Conservation (phyloP, 1,284 basidiomycete genomes). For the Athelia sp. region DNA sequence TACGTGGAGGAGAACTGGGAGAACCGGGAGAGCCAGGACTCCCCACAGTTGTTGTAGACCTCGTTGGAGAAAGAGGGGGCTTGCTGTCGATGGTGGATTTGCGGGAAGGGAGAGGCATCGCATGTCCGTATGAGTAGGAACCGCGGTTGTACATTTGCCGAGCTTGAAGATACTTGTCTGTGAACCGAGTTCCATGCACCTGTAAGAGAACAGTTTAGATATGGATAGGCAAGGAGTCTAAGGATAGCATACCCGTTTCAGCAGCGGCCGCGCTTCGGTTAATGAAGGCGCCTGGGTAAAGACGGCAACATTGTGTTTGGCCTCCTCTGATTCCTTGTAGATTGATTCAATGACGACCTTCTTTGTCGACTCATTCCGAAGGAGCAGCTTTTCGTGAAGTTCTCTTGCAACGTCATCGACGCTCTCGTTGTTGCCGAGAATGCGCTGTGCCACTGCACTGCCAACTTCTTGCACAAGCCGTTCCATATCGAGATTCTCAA, state of each 20-base stretch:
- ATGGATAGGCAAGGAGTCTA: conserved; percentile 9
- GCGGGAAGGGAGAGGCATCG: conserved; percentile 37
- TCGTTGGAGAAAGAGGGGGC: conserved; percentile 27
- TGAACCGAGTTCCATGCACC: conserved; percentile 91
- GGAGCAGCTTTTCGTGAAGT: conserved; percentile 85
- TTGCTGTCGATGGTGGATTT: conserved; percentile 28
- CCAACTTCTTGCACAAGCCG: conserved; percentile 92
- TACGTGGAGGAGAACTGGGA: conserved; percentile 66
- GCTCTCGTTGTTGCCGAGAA: conserved; percentile 84
- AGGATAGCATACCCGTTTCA: conserved; percentile 65
- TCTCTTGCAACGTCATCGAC: conserved; percentile 96
- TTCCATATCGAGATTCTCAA: conserved; percentile 99
- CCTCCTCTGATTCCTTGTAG: conserved; percentile 86
- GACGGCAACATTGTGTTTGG: conserved; percentile 84
- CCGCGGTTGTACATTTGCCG: conserved; percentile 54
- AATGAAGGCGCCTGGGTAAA: conserved; percentile 78
- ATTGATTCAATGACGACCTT: conserved; percentile 96
- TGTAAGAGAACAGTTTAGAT: conserved; percentile 25
- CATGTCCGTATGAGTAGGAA: conserved; percentile 35
- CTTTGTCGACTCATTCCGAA: conserved; percentile 96
- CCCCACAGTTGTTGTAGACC: conserved; percentile 23
- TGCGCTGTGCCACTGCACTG: conserved; percentile 87
- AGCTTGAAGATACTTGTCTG: conserved; percentile 86
- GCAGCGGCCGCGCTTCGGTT: conserved; percentile 69
- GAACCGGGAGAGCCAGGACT: conserved; percentile 30